Percentiles rank a stretch among this genome's conserved stretches.
phyloP scores from a whole-genome alignment of 257 asterid genomes.

The Jasminum sambac region DNA sequence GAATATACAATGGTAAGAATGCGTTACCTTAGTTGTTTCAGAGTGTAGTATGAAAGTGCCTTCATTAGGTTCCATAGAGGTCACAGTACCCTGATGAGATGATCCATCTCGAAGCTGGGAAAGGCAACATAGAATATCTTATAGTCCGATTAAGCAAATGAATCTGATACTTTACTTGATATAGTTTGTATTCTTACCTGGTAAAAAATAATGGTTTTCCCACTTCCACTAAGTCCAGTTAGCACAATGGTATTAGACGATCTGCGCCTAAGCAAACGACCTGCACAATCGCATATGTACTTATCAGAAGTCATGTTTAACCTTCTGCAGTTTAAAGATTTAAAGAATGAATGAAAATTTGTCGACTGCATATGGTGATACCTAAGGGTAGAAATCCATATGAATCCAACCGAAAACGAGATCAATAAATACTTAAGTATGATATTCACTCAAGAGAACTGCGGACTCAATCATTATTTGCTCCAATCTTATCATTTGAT shows the following conservation, averaged over 20 bases:
- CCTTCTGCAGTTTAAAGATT: background rate
- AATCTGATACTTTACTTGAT: background rate
- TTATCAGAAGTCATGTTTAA: conserved; percentile 1
- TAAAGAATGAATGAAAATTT: background rate
- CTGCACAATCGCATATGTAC: conserved; percentile 32
- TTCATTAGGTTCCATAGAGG: conserved; percentile 87
- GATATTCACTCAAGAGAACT: no score
- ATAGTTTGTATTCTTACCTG: conserved; percentile 36
- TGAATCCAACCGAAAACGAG: no score
- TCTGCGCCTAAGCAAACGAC: conserved; percentile 48
- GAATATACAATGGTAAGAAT: background rate
- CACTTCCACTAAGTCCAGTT: conserved; percentile 78
- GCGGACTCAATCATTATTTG: no score
- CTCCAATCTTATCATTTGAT: no score
- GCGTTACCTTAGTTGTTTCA: conserved; percentile 36
- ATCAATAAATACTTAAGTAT: no score
- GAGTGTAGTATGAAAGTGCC: conserved; percentile 49
- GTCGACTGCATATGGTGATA: background rate
- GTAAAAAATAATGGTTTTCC: conserved; percentile 71
- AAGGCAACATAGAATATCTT: conserved; percentile 10
- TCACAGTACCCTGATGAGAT: conserved; percentile 82
- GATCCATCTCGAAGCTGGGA: conserved; percentile 83
- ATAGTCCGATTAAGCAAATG: background rate
- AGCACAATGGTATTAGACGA: conserved; percentile 56
- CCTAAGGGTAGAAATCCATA: background rate